Percentiles rank a stretch among this genome's conserved stretches.
These are phyloP conservation scores for Talaromyces sp. DNA, from an alignment of 2,329 filamentous ascomycete genomes.

Conservation along the genomic window DNA sequence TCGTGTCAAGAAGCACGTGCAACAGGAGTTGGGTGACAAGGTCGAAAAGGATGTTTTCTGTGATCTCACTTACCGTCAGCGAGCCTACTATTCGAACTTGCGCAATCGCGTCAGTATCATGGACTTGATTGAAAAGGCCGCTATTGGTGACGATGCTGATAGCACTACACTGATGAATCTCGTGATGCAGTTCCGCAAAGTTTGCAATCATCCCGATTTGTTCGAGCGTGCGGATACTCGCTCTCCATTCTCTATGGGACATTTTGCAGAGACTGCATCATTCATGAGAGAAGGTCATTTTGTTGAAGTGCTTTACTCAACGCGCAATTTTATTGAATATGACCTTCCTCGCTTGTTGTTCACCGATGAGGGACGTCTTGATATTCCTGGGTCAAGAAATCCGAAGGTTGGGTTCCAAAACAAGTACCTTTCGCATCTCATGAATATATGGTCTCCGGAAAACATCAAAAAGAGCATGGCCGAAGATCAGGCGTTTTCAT, in stretches of 20 bases:
- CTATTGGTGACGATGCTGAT: slow-evolving; percentile 88
- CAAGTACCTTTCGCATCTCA: slow-evolving; percentile 72
- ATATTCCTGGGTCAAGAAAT: slow-evolving; percentile 71
- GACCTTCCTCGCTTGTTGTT: slow-evolving; percentile 77
- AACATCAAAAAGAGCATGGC: slow-evolving; percentile 65
- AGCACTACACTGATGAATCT: slow-evolving; percentile 97
- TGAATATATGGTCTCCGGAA: slow-evolving; percentile 87
- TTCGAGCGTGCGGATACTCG: slow-evolving; percentile 92
- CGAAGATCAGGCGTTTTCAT: slow-evolving; percentile 71
- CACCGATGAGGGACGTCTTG: slow-evolving; percentile 71
- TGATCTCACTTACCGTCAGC: slow-evolving; percentile 91
- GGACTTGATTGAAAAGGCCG: slow-evolving; percentile 96
- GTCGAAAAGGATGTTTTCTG: slow-evolving; percentile 96
- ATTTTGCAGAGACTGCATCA: slow-evolving; percentile 91
- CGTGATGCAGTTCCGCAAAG: slow-evolving; percentile 99
- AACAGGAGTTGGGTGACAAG: slow-evolving; percentile 98
- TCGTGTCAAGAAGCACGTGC: slow-evolving; percentile 99
- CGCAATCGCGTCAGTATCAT: slow-evolving; percentile 98
- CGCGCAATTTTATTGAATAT: slow-evolving; percentile 81
- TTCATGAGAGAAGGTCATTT: slow-evolving; percentile 85
- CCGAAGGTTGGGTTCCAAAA: slow-evolving; percentile 72
- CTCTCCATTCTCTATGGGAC: slow-evolving; percentile 77
- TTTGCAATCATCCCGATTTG: slow-evolving; percentile 96
- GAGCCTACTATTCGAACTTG: slow-evolving; percentile 86
- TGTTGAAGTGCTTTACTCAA: slow-evolving; percentile 80